Percentiles rank a stretch among this genome's conserved stretches.
Conservation (phyloP, 2,329 filamentous ascomycete species). For the Scedosporium minutisporum region DNA sequence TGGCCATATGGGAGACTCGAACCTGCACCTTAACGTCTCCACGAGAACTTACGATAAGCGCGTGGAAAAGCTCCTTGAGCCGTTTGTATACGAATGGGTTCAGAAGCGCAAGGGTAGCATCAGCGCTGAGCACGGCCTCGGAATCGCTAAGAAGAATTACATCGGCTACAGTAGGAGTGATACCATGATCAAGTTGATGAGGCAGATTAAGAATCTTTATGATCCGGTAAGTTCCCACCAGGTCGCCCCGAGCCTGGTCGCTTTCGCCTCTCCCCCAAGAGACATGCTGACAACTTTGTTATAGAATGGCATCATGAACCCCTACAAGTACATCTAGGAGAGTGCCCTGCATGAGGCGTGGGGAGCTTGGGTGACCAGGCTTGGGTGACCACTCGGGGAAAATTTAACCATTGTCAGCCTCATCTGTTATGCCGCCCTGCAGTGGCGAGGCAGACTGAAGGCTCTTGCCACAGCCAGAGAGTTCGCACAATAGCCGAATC, state of each 20-base stretch:
- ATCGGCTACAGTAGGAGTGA: constrained; percentile 87
- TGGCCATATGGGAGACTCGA: constrained; percentile 96
- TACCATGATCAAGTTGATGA: constrained; percentile 84
- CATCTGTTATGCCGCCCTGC: neutral
- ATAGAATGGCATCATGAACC: constrained; percentile 97
- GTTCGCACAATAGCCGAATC: neutral
- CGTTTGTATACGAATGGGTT: constrained; percentile 98
- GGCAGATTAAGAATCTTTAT: constrained; percentile 85
- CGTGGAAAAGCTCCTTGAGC: constrained; percentile 81
- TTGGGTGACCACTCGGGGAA: neutral
- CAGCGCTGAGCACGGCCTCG: constrained; percentile 90
- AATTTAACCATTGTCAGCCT: neutral
- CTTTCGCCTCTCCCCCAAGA: neutral
- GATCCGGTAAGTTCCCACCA: constrained; percentile 65
- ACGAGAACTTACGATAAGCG: constrained; percentile 74
- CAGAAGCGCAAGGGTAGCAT: constrained; percentile 80
- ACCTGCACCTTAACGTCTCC: constrained; percentile 86
- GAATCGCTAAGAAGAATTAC: constrained; percentile 90
- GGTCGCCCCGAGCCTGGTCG: constrained; percentile 2
- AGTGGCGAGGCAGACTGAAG: neutral
- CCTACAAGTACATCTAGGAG: constrained; percentile 81
- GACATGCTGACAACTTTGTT: neutral
- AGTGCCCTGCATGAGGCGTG: neutral
- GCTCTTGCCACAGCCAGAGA: neutral
- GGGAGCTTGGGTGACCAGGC: neutral